phyloP scores from a whole-genome alignment of 495 filamentous ascomycete species.

The Hypoxylon rickii region DNA sequence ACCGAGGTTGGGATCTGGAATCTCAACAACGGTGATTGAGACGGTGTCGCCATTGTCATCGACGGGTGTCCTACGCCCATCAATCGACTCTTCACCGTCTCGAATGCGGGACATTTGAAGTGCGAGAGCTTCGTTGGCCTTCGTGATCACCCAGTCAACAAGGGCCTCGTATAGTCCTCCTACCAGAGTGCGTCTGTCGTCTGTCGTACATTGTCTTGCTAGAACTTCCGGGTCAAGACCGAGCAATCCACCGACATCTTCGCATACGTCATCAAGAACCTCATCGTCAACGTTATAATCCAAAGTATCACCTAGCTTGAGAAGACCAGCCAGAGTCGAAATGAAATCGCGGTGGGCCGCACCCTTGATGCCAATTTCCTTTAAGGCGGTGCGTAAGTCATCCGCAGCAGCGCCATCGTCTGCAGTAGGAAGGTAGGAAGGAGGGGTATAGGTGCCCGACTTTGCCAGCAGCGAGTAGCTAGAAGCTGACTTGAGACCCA shows the following conservation, averaged over 20 bases:
- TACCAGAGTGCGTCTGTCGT: conserved; percentile 81
- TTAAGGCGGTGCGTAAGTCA: conserved; percentile 82
- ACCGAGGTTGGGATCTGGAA: conserved; percentile 77
- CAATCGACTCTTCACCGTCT: conserved; percentile 66
- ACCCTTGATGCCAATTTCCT: conserved; percentile 91
- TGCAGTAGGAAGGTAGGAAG: conserved; percentile 86
- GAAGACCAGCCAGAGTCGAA: conserved; percentile 78
- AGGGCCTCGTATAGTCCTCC: conserved; percentile 89
- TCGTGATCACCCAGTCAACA: conserved; percentile 90
- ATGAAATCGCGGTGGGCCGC: conserved; percentile 77
- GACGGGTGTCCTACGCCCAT: conserved; percentile 62
- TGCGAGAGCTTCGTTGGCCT: conserved; percentile 87
- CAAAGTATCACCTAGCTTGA: conserved; percentile 89
- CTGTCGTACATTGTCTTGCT: conserved; percentile 73
- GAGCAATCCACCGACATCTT: conserved; percentile 84
- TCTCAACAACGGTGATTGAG: conserved; percentile 84
- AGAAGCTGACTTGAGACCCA: conserved; percentile 80
- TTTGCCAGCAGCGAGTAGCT: conserved; percentile 77
- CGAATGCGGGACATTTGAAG: conserved; percentile 67
- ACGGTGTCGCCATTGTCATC: conserved; percentile 81
- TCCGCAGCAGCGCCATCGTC: conserved; percentile 93
- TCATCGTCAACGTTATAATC: conserved; percentile 87
- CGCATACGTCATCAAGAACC: conserved; percentile 80
- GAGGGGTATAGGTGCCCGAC: conserved; percentile 85
- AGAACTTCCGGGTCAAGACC: conserved; percentile 88